A percentile compares a stretch with the other conserved stretches of the same genome.
phyloP scores from a whole-genome alignment of 2,329 filamentous ascomycete species.

The Xylariaceae sp. region DNA sequence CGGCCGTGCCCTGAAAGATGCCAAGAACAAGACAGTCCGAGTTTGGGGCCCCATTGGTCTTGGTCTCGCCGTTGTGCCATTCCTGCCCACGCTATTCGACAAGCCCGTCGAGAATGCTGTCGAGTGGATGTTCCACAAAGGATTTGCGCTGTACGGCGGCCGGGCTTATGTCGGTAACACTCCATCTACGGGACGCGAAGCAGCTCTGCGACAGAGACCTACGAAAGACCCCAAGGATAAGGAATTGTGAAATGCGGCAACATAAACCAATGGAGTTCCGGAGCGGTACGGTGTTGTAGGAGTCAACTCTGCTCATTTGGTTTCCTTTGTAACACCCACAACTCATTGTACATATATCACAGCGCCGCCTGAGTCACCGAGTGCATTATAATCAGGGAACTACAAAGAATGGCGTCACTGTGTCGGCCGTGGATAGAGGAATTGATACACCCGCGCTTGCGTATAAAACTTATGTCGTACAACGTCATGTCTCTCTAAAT shows the following conservation, averaged over 20 bases:
- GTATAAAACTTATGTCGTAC: too few species aligned
- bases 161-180: constrained; percentile 53
- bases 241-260: constrained; percentile 25
- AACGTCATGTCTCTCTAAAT: too few species aligned
- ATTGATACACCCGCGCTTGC: too few species aligned
- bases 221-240: constrained; percentile 44
- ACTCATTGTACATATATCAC: constrained; percentile 4
- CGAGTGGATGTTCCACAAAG: constrained; percentile 85
- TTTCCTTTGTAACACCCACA: constrained; percentile 3
- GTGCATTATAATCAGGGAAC: too few species aligned
- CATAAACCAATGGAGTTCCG: not conserved
- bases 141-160: constrained; percentile 71
- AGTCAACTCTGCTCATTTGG: constrained; percentile 9
- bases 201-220: constrained; percentile 42
- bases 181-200: constrained; percentile 53
- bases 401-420: too few species aligned
- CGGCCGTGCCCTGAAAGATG: constrained; percentile 77
- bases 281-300: constrained; percentile 13
- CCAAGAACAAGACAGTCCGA: constrained; percentile 71
- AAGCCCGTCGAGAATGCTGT: constrained; percentile 89
- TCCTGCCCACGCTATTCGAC: constrained; percentile 82
- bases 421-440: too few species aligned
- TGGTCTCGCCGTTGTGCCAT: constrained; percentile 73
- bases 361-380: not conserved
- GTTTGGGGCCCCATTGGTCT: constrained; percentile 92